Percentiles rank a stretch among this genome's conserved stretches.
Conservation (phyloP, 805 yeast species). For the Lipomyces yamanashiensis region DNA sequence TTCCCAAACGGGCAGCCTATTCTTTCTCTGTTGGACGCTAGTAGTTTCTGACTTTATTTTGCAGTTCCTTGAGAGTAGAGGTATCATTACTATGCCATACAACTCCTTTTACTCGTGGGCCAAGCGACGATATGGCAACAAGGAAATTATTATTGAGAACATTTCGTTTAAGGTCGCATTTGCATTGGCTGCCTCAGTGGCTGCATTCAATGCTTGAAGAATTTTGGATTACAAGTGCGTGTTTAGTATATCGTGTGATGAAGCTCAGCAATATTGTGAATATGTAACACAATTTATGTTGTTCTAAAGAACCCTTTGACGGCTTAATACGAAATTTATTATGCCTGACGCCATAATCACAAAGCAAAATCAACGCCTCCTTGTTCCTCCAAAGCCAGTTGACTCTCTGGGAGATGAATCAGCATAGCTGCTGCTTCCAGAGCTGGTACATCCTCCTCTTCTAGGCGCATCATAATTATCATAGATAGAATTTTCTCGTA, state of each 20-base stretch:
- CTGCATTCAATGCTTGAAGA: constrained; percentile 52
- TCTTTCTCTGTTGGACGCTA: neutral
- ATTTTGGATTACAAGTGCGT: neutral
- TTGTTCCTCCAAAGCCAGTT: constrained; percentile 30
- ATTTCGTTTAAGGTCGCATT: constrained; percentile 63
- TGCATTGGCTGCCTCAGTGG: constrained; percentile 55
- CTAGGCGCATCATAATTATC: constrained; percentile 13
- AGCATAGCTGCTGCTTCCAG: neutral
- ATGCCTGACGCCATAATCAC: neutral
- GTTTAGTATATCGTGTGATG: neutral
- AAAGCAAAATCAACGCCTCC: constrained; percentile 18
- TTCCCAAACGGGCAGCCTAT: constrained; percentile 7
- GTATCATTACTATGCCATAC: constrained; percentile 51
- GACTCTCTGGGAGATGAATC: constrained; percentile 8
- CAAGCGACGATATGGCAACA: constrained; percentile 48
- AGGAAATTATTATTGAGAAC: constrained; percentile 55
- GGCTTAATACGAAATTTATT: too few species aligned
- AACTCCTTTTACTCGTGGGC: constrained; percentile 45
- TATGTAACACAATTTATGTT: neutral
- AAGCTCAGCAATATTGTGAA: neutral
- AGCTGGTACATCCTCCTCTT: neutral
- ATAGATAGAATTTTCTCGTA: constrained; percentile 7
- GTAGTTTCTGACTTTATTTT: constrained; percentile 20
- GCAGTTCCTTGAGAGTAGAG: constrained; percentile 58
- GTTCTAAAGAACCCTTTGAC: too few species aligned